phyloP scores from a whole-genome alignment of 345 rosid genomes.

The Gossypium rotundifolium region DNA sequence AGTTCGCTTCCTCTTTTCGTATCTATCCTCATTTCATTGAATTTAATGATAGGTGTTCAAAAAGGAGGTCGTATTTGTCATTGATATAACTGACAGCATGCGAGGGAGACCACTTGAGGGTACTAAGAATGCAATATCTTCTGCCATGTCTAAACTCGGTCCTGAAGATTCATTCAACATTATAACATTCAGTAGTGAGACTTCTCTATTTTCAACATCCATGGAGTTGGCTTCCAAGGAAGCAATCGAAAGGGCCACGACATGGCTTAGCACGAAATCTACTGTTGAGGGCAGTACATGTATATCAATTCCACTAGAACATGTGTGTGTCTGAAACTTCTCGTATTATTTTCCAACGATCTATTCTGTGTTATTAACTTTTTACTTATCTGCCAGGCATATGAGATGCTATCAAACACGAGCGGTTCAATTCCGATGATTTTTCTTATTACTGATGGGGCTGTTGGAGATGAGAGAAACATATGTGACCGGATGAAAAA shows the following conservation, averaged over 20 bases:
- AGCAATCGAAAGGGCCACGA: conserved; percentile 52
- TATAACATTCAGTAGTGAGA: conserved; percentile 68
- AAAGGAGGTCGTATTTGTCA: conserved; percentile 69
- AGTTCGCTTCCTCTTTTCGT: conserved; percentile 2
- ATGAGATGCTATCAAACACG: conserved; percentile 63
- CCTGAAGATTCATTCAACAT: conserved; percentile 76
- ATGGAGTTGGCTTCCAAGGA: conserved; percentile 62
- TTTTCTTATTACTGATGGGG: conserved; percentile 86
- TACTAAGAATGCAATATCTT: conserved; percentile 54
- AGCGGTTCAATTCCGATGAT: conserved; percentile 62
- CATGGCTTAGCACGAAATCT: conserved; percentile 65
- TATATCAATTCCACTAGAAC: conserved; percentile 62
- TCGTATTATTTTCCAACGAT: background rate
- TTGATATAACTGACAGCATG: conserved; percentile 94
- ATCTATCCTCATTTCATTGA: conserved; percentile 19
- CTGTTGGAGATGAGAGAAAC: conserved; percentile 85
- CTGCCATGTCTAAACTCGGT: conserved; percentile 51
- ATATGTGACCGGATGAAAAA: conserved; percentile 69
- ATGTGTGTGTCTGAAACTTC: conserved; percentile 35
- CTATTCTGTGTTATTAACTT: background rate
- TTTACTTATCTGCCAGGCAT: conserved; percentile 55
- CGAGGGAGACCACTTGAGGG: conserved; percentile 63
- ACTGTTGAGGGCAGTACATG: conserved; percentile 61
- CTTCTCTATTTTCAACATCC: conserved; percentile 54
- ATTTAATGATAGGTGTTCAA: conserved; percentile 51